These are phyloP conservation scores for Mortierella sp. DNA, from an alignment of 371 early-diverging fungal species.

Conservation along the genomic window DNA sequence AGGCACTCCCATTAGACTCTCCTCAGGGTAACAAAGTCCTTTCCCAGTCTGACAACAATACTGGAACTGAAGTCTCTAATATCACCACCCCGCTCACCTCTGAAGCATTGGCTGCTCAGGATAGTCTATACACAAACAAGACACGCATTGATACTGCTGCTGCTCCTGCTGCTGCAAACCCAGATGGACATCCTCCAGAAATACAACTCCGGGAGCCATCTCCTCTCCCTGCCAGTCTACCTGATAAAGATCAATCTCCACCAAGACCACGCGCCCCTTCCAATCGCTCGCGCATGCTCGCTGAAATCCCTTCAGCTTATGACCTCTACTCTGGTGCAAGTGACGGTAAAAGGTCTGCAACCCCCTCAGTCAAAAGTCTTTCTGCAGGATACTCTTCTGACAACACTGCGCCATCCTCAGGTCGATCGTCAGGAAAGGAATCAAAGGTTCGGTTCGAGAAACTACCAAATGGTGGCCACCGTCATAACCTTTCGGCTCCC, in stretches of 20 bases:
- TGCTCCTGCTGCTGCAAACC: neutral
- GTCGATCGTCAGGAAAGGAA: constrained; percentile 18
- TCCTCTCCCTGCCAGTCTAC: neutral
- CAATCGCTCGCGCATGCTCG: constrained; percentile 14
- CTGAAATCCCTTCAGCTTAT: constrained; percentile 41
- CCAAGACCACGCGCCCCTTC: neutral
- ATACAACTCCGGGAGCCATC: constrained; percentile 11
- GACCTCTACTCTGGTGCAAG: constrained; percentile 14
- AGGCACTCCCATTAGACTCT: neutral
- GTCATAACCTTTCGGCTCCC: constrained; percentile 33
- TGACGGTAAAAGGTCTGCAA: neutral
- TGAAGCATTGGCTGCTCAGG: constrained; percentile 7
- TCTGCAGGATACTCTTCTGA: constrained; percentile 29
- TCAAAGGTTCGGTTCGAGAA: constrained; percentile 34
- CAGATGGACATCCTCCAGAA: neutral
- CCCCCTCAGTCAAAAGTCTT: constrained; percentile 5
- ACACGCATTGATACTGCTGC: neutral
- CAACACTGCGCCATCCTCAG: constrained; percentile 13
- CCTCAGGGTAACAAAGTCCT: neutral
- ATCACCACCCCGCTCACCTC: neutral
- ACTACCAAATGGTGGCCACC: constrained; percentile 36
- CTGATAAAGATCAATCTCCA: neutral
- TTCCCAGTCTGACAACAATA: neutral
- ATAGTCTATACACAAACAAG: neutral
- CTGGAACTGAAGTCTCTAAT: neutral